Evolutionary conservation across 495 filamentous ascomycete species (phyloP).

Genomic region (Penicillium verhagenii): DNA sequence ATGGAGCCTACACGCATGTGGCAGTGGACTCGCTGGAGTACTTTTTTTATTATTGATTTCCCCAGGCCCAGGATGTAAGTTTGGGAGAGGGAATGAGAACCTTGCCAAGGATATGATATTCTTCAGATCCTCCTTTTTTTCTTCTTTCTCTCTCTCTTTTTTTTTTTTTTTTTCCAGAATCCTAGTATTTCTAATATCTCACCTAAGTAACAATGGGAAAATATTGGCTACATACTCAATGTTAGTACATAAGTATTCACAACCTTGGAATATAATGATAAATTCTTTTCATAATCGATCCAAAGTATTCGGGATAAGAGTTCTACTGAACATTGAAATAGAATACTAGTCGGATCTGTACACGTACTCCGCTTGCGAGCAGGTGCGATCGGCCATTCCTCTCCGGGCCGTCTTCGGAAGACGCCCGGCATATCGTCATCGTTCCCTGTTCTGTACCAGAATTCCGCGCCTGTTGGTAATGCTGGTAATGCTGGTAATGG

Average conservation of each 20-base stretch:
- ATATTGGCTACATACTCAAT: too few relatives aligned
- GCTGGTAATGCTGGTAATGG: too few relatives aligned
- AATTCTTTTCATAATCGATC: too few relatives aligned
- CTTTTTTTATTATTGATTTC: background rate
- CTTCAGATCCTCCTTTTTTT: too few relatives aligned
- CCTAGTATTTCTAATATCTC: background rate
- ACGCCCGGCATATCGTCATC: conserved; percentile 27
- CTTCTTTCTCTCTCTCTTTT: too few relatives aligned
- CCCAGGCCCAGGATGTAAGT: background rate
- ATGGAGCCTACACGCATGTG: background rate
- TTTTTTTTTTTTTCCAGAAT: background rate
- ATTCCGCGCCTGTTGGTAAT: background rate
- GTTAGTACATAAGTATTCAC: too few relatives aligned
- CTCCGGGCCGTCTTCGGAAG: conserved; percentile 28
- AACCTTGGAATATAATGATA: background rate
- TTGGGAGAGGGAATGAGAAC: background rate
- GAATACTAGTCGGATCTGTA: background rate
- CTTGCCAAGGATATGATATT: too few relatives aligned
- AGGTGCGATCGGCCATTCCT: conserved; percentile 4
- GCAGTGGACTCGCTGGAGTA: background rate
- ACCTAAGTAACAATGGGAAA: too few relatives aligned
- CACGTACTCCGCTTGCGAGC: conserved; percentile 3
- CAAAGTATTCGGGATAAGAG: too few relatives aligned
- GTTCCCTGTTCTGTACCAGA: background rate
- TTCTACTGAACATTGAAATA: background rate